Evolutionary conservation across 139 green algal genomes (phyloP).

Genomic region (Auxenochlorella pyrenoidosa): DNA sequence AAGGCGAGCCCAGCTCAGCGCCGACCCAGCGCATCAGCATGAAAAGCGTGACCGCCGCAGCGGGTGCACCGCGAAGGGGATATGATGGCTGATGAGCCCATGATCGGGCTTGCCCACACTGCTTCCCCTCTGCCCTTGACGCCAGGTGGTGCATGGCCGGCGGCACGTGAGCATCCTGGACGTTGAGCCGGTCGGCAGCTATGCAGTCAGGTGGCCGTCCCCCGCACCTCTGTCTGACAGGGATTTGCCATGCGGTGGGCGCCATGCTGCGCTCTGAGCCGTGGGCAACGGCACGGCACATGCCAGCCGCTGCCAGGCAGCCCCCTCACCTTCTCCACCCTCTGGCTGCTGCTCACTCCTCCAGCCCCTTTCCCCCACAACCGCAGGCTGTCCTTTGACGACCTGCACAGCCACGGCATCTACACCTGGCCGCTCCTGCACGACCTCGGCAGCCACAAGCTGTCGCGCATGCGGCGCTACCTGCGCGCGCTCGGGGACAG

Average conservation of each 20-base stretch:
- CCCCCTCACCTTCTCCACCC: not conserved
- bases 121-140: not conserved
- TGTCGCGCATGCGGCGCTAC: constrained; percentile 44
- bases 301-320: no score
- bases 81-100: no score
- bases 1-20: not conserved
- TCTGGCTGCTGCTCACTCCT: not conserved
- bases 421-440: constrained; percentile 70
- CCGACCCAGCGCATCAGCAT: not conserved
- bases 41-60: no score
- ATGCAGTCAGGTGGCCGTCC: constrained; percentile 67
- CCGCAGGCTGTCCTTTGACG: constrained; percentile 56
- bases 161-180: constrained; percentile 69
- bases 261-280: not conserved
- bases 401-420: constrained; percentile 64
- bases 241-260: not conserved
- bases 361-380: not conserved
- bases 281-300: no score
- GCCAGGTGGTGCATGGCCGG: constrained; percentile 62
- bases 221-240: no score
- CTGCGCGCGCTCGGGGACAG: constrained; percentile 1
- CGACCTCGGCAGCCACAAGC: constrained; percentile 53
- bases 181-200: constrained; percentile 71
- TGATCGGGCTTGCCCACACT: no score
- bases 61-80: no score